These are phyloP conservation scores for Rhodotorula diobovata DNA, from an alignment of 768 basidiomycete species.

Conservation along the genomic window DNA sequence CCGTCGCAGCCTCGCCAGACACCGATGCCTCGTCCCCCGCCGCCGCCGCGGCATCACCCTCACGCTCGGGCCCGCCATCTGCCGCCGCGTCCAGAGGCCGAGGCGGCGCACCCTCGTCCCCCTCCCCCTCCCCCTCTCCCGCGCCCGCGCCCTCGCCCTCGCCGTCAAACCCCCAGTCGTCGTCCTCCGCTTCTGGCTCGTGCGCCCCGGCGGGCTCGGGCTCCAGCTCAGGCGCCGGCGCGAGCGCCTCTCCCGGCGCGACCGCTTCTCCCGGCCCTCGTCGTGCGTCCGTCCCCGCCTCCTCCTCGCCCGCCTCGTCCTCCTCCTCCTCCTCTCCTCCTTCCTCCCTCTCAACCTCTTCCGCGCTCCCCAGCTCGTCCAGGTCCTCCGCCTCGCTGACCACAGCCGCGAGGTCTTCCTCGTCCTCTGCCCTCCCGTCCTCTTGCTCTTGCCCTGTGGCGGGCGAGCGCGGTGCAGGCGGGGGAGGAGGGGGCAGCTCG, in stretches of 20 bases:
- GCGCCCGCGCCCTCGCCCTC: not conserved
- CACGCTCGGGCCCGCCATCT: too few species aligned
- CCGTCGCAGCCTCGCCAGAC: too few species aligned
- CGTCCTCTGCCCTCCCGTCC: not conserved
- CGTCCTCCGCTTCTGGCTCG: conserved; percentile 14
- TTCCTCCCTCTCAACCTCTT: not conserved
- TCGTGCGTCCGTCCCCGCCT: too few species aligned
- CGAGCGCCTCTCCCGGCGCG: too few species aligned
- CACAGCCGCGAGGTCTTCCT: not conserved
- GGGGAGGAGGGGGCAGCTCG: too few species aligned
- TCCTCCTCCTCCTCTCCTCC: not conserved
- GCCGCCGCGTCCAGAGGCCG: too few species aligned
- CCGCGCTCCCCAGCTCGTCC: not conserved
- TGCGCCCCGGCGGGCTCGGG: not conserved
- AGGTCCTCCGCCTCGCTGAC: not conserved
- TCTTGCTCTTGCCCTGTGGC: not conserved
- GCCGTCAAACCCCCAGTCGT: conserved; percentile 26
- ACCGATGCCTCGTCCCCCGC: too few species aligned
- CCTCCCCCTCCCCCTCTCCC: too few species aligned
- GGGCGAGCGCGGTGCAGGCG: too few species aligned
- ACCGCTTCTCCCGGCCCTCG: too few species aligned
- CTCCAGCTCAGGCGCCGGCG: not conserved
- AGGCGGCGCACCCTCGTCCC: too few species aligned
- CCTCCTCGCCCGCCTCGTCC: not conserved
- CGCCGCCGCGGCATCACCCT: too few species aligned